Percentiles rank a stretch among this genome's conserved stretches.
Evolutionary conservation across 2,329 filamentous ascomycete genomes (phyloP).

Genomic region (Nigrospora osmanthi): DNA sequence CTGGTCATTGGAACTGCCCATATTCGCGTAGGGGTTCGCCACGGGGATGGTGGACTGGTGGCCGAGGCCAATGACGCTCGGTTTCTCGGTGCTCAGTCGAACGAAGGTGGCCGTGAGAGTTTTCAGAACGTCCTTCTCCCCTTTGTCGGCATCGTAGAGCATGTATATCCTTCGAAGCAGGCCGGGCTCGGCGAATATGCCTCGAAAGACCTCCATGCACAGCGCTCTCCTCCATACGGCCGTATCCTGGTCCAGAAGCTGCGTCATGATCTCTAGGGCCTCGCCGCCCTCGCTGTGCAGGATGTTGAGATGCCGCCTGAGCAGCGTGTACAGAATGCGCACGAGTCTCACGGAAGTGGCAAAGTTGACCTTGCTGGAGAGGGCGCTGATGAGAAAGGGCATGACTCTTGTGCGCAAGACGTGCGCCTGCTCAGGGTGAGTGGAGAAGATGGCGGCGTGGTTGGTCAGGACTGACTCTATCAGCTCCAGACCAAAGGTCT

Average conservation of each 20-base stretch:
- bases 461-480: slow-evolving; percentile 87
- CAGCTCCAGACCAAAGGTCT: slow-evolving; percentile 81
- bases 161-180: slow-evolving; percentile 74
- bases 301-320: slow-evolving; percentile 69
- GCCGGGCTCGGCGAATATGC: slow-evolving; percentile 73
- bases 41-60: slow-evolving; percentile 80
- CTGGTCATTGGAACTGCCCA: slow-evolving; percentile 62
- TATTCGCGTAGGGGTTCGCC: slow-evolving; percentile 44
- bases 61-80: slow-evolving; percentile 77
- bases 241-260: slow-evolving; percentile 81
- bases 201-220: slow-evolving; percentile 85
- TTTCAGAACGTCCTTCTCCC: slow-evolving; percentile 68
- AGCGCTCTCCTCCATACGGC: slow-evolving; percentile 79
- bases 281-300: slow-evolving; percentile 76
- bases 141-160: slow-evolving; percentile 67
- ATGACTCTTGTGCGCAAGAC: slow-evolving; percentile 71
- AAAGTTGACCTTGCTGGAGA: slow-evolving; percentile 75
- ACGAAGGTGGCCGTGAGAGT: slow-evolving; percentile 84
- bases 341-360: slow-evolving; percentile 74
- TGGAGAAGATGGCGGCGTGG: slow-evolving; percentile 71
- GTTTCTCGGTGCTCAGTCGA: slow-evolving; percentile 86
- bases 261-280: slow-evolving; percentile 71
- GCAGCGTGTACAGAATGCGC: slow-evolving; percentile 73
- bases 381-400: slow-evolving; percentile 70
- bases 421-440: slow-evolving; percentile 73